Evolutionary conservation across 768 basidiomycete species (phyloP).

Genomic region (Naganishia antarctica): DNA sequence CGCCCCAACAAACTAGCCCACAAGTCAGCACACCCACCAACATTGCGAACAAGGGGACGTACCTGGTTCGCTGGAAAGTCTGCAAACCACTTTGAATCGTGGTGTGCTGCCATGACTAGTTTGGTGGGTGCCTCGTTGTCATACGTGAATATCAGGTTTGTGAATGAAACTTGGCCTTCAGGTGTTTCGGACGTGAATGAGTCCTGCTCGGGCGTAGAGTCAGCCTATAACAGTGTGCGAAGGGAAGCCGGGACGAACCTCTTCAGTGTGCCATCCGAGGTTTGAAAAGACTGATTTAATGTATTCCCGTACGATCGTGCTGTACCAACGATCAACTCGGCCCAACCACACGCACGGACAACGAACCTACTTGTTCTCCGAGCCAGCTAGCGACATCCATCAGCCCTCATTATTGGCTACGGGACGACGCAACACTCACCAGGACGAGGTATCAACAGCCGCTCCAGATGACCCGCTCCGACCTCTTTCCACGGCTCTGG

Average conservation of each 20-base stretch:
- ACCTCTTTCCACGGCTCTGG: slow-evolving; percentile 36
- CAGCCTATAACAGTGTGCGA: neutral
- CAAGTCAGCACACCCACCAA: neutral
- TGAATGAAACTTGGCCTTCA: slow-evolving; percentile 70
- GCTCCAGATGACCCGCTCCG: slow-evolving; percentile 60
- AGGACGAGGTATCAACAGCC: slow-evolving; percentile 79
- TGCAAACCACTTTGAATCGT: slow-evolving; percentile 83
- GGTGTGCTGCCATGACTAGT: slow-evolving; percentile 85
- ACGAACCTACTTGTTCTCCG: slow-evolving; percentile 50
- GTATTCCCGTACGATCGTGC: slow-evolving; percentile 74
- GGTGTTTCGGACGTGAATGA: slow-evolving; percentile 74
- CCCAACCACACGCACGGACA: slow-evolving; percentile 9
- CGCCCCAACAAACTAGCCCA: slow-evolving; percentile 80
- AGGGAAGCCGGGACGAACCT: slow-evolving; percentile 42
- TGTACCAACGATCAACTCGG: slow-evolving; percentile 60
- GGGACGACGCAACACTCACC: slow-evolving; percentile 46
- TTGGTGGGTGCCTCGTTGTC: slow-evolving; percentile 76
- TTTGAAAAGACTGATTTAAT: slow-evolving; percentile 66
- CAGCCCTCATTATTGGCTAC: slow-evolving; percentile 15
- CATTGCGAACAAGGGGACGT: no score
- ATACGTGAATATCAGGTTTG: slow-evolving; percentile 91
- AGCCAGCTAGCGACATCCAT: slow-evolving; percentile 40
- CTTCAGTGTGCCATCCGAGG: slow-evolving; percentile 81
- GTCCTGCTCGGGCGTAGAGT: slow-evolving; percentile 52
- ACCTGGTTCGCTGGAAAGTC: slow-evolving; percentile 70